Conservation (phyloP, 768 basidiomycete genomes). For the Rhizopogon sp. region DNA sequence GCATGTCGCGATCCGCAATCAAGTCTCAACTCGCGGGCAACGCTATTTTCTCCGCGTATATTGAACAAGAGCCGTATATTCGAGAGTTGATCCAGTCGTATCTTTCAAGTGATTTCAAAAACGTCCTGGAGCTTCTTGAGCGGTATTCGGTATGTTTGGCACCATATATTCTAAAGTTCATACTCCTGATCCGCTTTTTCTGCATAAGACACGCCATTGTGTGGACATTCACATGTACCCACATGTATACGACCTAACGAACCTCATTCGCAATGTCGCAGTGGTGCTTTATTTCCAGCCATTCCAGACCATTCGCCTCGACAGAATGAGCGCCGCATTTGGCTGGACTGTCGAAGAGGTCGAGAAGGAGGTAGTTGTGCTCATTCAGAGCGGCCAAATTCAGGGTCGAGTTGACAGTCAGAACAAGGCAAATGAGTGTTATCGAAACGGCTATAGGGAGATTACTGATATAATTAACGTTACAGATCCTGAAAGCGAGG, state of each 20-base stretch:
- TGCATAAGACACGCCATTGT: constrained; percentile 63
- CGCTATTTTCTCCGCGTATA: constrained; percentile 63
- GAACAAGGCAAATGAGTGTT: constrained; percentile 57
- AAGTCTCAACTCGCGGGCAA: constrained; percentile 66
- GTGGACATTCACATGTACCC: constrained; percentile 72
- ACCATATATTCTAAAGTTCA: background rate
- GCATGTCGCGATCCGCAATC: constrained; percentile 64
- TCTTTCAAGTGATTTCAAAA: constrained; percentile 83
- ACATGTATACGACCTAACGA: constrained; percentile 63
- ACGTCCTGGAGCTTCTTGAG: constrained; percentile 68
- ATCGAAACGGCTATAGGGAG: background rate
- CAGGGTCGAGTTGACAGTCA: constrained; percentile 84
- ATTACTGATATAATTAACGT: background rate
- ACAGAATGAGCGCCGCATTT: constrained; percentile 82
- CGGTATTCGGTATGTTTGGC: constrained; percentile 57
- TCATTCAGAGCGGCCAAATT: constrained; percentile 77
- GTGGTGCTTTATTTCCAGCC: constrained; percentile 89
- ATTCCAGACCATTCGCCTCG: constrained; percentile 78
- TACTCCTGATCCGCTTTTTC: background rate
- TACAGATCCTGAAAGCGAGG: constrained; percentile 73
- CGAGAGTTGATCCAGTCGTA: constrained; percentile 85
- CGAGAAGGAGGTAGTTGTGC: constrained; percentile 64
- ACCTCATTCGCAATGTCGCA: constrained; percentile 70
- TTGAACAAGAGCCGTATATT: constrained; percentile 84
- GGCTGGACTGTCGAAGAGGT: constrained; percentile 74